phyloP scores from a whole-genome alignment of 345 rosid genomes.

The Populus pruinosa region DNA sequence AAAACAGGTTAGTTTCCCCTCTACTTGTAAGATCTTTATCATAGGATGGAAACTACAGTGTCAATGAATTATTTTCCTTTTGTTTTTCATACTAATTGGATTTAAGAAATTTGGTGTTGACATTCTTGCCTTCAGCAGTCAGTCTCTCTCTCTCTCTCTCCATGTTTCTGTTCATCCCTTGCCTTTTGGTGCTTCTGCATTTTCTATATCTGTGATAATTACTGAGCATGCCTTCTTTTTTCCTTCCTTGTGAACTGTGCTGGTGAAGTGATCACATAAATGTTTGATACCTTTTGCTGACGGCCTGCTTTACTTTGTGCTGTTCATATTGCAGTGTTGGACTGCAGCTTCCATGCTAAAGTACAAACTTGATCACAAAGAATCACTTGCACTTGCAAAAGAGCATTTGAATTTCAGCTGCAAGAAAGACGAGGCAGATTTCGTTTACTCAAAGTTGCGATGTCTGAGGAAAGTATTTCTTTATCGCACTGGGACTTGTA shows the following conservation, averaged over 20 bases:
- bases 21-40: not conserved
- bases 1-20: too few relatives aligned
- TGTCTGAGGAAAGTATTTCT: slow-evolving; percentile 61
- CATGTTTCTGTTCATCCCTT: not conserved
- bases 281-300: not conserved
- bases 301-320: slow-evolving; percentile 2
- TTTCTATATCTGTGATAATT: not conserved
- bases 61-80: not conserved
- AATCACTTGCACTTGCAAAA: slow-evolving; percentile 65
- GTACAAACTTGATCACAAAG: slow-evolving; percentile 56
- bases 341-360: slow-evolving; percentile 66
- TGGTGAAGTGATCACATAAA: not conserved
- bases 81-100: not conserved
- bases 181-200: not conserved
- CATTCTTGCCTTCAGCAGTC: not conserved
- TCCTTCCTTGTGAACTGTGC: not conserved
- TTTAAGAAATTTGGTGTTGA: not conserved
- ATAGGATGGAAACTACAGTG: not conserved
- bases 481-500: slow-evolving; percentile 25
- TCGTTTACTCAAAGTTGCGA: slow-evolving; percentile 48
- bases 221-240: not conserved
- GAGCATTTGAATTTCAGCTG: slow-evolving; percentile 57
- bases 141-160: not conserved
- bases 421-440: slow-evolving; percentile 60
- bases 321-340: slow-evolving; percentile 66